A percentile compares a stretch with the other conserved stretches of the same genome.
Conservation (phyloP, 2,329 filamentous ascomycete species). For the Epichloe festucae region DNA sequence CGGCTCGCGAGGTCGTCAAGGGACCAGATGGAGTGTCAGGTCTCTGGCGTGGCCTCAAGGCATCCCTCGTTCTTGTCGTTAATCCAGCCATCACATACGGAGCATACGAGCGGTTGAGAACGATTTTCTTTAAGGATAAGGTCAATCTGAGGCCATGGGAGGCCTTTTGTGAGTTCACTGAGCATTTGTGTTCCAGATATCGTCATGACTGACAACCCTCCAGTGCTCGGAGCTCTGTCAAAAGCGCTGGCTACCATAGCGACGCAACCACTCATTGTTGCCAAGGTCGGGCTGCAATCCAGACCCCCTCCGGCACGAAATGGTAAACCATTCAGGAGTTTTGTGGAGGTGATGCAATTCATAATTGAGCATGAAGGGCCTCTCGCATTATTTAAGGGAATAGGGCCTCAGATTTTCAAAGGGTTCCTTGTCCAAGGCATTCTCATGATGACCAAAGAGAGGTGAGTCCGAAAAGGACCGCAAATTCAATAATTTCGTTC, state of each 20-base stretch:
- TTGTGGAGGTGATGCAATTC: slow-evolving; percentile 88
- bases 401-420: slow-evolving; percentile 86
- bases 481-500: neutral
- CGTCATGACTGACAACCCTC: neutral
- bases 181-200: neutral
- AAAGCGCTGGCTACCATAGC: slow-evolving; percentile 84
- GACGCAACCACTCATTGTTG: slow-evolving; percentile 92
- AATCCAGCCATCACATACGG: slow-evolving; percentile 98
- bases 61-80: slow-evolving; percentile 85
- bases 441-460: slow-evolving; percentile 98
- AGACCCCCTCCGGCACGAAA: slow-evolving; percentile 72
- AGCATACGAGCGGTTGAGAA: slow-evolving; percentile 80
- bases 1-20: slow-evolving; percentile 75
- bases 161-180: slow-evolving; percentile 64
- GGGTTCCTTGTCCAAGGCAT: slow-evolving; percentile 88
- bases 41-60: slow-evolving; percentile 90
- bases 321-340: slow-evolving; percentile 87
- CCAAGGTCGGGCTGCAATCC: slow-evolving; percentile 92
- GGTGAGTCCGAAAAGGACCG: slow-evolving; percentile 36
- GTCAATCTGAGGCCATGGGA: slow-evolving; percentile 66
- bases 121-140: slow-evolving; percentile 64
- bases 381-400: slow-evolving; percentile 86
- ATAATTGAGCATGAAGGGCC: slow-evolving; percentile 81
- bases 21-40: slow-evolving; percentile 83
- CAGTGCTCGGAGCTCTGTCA: slow-evolving; percentile 83